Evolutionary conservation across 1,284 basidiomycete species (phyloP).

Genomic region (Trametes sp.): DNA sequence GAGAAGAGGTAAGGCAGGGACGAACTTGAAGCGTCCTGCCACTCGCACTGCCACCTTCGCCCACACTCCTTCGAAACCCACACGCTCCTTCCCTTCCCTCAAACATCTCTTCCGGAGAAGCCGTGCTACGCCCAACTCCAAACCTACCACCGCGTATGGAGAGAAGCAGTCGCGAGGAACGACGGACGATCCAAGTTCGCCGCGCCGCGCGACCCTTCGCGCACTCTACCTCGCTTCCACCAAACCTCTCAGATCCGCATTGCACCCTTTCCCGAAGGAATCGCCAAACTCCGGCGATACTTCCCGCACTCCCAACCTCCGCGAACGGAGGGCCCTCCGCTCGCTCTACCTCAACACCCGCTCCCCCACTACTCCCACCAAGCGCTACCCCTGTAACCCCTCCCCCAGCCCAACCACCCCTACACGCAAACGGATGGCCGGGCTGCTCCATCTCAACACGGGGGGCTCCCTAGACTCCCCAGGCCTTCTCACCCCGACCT

Average conservation of each 20-base stretch:
- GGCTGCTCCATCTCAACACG: conserved; percentile 30
- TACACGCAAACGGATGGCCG: conserved; percentile 24
- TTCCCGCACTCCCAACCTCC: conserved; percentile 5
- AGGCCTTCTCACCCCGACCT: conserved; percentile 6
- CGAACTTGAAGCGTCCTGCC: conserved; percentile 16
- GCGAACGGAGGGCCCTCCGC: conserved; percentile 5
- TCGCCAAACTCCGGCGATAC: conserved; percentile 12
- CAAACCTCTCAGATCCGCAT: neutral
- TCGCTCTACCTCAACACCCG: conserved; percentile 7
- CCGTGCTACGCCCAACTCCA: neutral
- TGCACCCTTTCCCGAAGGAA: neutral
- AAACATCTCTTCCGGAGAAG: conserved; percentile 11
- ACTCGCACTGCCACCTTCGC: conserved; percentile 14
- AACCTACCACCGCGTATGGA: neutral
- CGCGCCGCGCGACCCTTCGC: conserved; percentile 3
- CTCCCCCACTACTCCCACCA: conserved; percentile 6
- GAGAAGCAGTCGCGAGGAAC: conserved; percentile 11
- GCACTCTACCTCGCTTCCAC: conserved; percentile 21
- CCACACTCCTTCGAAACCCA: conserved; percentile 29
- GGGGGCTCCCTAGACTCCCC: conserved; percentile 17
- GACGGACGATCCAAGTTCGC: neutral
- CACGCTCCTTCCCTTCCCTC: conserved; percentile 17
- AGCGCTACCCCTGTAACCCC: conserved; percentile 20
- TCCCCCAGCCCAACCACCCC: conserved; percentile 14
- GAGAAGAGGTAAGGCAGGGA: conserved; percentile 16